Percentiles rank a stretch among this genome's conserved stretches.
Conservation (phyloP, 306 rosid genomes). For the Morella rubra region DNA sequence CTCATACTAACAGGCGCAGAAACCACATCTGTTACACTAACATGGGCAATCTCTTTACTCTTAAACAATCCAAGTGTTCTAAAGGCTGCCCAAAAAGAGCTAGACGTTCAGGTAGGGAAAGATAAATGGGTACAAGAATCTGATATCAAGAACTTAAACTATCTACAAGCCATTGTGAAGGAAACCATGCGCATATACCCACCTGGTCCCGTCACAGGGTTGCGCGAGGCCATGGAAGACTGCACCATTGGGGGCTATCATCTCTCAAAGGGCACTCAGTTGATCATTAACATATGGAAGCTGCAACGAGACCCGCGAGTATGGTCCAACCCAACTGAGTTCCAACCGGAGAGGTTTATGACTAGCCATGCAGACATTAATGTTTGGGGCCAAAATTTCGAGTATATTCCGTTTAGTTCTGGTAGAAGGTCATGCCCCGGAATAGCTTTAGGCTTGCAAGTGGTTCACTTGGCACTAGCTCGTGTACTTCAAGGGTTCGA, state of each 20-base stretch:
- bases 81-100: constrained; percentile 33
- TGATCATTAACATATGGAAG: constrained; percentile 38
- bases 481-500: constrained; percentile 41
- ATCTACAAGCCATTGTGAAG: constrained; percentile 38
- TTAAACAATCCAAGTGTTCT: constrained; percentile 29
- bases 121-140: constrained; percentile 41
- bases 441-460: constrained; percentile 19
- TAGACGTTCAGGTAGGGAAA: constrained; percentile 29
- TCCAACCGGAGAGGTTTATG: constrained; percentile 35
- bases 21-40: constrained; percentile 30
- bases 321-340: constrained; percentile 32
- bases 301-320: constrained; percentile 33
- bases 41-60: constrained; percentile 31
- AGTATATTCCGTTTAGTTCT: constrained; percentile 37
- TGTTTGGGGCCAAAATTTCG: constrained; percentile 10
- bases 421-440: constrained; percentile 41
- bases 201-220: constrained; percentile 34
- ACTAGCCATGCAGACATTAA: constrained; percentile 4
- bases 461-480: constrained; percentile 32
- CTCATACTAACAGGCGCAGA: constrained; percentile 25
- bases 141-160: constrained; percentile 25
- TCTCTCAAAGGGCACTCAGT: constrained; percentile 35
- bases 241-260: constrained; percentile 17
- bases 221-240: constrained; percentile 40
- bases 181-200: constrained; percentile 35